A percentile compares a stretch with the other conserved stretches of the same genome.
phyloP scores from a whole-genome alignment of 2,329 filamentous ascomycete species.

The Colletotrichum gigasporum region DNA sequence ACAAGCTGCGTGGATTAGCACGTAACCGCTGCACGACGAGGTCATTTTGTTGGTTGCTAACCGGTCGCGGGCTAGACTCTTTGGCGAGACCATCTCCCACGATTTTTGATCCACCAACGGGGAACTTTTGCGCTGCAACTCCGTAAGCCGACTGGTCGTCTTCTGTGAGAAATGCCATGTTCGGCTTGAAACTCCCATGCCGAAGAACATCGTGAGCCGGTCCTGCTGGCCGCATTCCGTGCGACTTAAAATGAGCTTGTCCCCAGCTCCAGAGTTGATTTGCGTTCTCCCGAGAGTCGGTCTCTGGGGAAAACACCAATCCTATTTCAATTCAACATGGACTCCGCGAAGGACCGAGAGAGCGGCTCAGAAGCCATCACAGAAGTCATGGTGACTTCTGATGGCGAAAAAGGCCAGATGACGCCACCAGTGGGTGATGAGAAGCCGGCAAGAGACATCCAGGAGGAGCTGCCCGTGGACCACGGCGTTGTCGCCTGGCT shows the following conservation, averaged over 20 bases:
- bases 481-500: constrained; percentile 53
- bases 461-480: constrained; percentile 32
- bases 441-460: not conserved
- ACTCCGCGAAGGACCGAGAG: not conserved
- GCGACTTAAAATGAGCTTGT: not conserved
- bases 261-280: too few relatives aligned
- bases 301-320: too few relatives aligned
- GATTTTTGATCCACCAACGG: not conserved
- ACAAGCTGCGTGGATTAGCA: not conserved
- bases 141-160: not conserved
- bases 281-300: too few relatives aligned
- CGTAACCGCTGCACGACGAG: not conserved
- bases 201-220: too few relatives aligned
- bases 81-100: not conserved
- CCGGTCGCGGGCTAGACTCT: not conserved
- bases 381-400: not conserved
- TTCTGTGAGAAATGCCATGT: not conserved
- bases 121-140: not conserved
- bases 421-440: not conserved
- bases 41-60: not conserved
- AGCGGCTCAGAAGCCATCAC: not conserved
- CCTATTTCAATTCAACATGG: not conserved
- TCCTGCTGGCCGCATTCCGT: not conserved
- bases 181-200: constrained; percentile 3
- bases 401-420: not conserved